Evolutionary conservation across 148 eudicot species (phyloP).

Genomic region (Selenicereus undatus): DNA sequence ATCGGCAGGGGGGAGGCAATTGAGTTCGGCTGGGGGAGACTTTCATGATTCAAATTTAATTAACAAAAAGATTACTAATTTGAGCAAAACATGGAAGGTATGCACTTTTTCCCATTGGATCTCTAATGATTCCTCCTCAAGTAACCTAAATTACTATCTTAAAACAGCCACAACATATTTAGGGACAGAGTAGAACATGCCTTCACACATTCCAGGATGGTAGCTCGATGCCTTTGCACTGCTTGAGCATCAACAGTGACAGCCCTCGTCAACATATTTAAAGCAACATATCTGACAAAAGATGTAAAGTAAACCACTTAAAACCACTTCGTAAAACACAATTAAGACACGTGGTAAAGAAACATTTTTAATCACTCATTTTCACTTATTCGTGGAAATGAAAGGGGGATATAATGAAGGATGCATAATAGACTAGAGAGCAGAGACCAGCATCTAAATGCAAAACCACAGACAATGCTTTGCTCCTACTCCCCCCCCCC

Average conservation of each 20-base stretch:
- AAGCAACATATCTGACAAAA: slow-evolving; percentile 82
- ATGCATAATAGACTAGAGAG: neutral
- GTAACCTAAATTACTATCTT: neutral
- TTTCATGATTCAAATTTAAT: neutral
- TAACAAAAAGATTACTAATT: neutral
- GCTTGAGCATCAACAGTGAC: slow-evolving; percentile 90
- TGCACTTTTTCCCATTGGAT: neutral
- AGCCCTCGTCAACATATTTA: slow-evolving; percentile 95
- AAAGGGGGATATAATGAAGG: too few relatives aligned
- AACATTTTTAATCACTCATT: neutral
- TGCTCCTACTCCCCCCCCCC: neutral
- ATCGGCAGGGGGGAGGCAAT: neutral
- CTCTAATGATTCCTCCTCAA: neutral
- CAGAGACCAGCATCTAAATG: neutral
- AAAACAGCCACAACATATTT: neutral
- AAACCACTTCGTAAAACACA: neutral
- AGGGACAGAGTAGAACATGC: slow-evolving; percentile 33
- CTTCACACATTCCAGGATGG: slow-evolving; percentile 98
- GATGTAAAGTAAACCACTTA: neutral
- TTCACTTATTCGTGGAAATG: too few relatives aligned
- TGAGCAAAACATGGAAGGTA: neutral
- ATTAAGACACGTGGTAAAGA: neutral
- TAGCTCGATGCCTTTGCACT: slow-evolving; percentile 93
- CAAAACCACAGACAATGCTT: neutral
- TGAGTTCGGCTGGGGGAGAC: neutral